Evolutionary conservation across 129 eudicot genomes (phyloP).

Genomic region (Gnaphalium uliginosum): DNA sequence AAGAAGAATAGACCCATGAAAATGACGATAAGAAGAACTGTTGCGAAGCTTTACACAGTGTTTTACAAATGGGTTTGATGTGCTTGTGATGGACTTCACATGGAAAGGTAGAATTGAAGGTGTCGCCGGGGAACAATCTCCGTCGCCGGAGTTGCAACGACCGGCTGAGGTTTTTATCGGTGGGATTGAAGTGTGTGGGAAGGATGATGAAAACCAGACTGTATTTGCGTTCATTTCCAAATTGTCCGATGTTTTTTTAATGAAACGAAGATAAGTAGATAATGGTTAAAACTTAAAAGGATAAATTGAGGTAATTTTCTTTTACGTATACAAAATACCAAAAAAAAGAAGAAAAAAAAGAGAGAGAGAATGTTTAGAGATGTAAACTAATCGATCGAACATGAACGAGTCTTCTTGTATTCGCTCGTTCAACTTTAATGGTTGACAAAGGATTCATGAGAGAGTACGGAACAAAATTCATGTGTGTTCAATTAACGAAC

Average conservation of each 20-base stretch:
- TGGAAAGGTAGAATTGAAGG: constrained; percentile 32
- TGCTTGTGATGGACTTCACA: constrained; percentile 73
- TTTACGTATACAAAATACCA: too few relatives aligned
- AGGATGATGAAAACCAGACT: constrained; percentile 25
- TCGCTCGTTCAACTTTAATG: too few relatives aligned
- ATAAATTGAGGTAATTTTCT: too few relatives aligned
- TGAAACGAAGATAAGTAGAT: not conserved
- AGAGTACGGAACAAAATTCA: too few relatives aligned
- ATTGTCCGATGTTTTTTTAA: not conserved
- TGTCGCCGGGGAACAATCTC: constrained; percentile 14
- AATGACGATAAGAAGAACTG: constrained; percentile 82
- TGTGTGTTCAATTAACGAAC: too few relatives aligned
- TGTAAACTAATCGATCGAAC: too few relatives aligned
- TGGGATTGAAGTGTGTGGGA: constrained; percentile 27
- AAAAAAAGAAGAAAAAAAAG: too few relatives aligned
- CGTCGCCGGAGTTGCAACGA: not conserved
- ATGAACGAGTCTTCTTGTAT: too few relatives aligned
- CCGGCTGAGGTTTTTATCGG: constrained; percentile 22
- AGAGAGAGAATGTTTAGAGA: too few relatives aligned
- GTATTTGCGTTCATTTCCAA: constrained; percentile 8
- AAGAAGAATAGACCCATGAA: constrained; percentile 73
- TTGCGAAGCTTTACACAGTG: constrained; percentile 94
- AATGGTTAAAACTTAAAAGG: too few relatives aligned
- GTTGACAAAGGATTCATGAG: too few relatives aligned
- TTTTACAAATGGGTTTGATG: constrained; percentile 88